Percentiles rank a stretch among this genome's conserved stretches.
phyloP scores from a whole-genome alignment of 345 rosid species.

The Eucalyptus leucophloia region DNA sequence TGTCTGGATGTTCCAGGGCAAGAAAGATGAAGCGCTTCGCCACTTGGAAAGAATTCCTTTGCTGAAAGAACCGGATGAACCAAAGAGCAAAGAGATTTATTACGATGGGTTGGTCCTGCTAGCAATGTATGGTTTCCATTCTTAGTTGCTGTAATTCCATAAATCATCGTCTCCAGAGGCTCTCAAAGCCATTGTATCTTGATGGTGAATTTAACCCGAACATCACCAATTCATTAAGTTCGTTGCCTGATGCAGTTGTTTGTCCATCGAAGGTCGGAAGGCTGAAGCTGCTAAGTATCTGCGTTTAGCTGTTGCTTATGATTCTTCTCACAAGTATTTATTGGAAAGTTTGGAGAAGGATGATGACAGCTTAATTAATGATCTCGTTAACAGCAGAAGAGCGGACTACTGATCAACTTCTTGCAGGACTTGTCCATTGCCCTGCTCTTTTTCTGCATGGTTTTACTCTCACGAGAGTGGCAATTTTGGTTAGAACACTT shows the following conservation, averaged over 20 bases:
- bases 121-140: slow-evolving; percentile 32
- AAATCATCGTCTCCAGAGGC: neutral
- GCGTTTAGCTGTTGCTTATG: slow-evolving; percentile 50
- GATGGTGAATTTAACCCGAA: neutral
- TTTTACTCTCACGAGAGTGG: neutral
- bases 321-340: slow-evolving; percentile 32
- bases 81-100: slow-evolving; percentile 62
- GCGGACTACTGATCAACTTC: slow-evolving; percentile 17
- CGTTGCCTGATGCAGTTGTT: slow-evolving; percentile 22
- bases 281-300: slow-evolving; percentile 59
- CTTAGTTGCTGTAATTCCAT: neutral
- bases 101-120: slow-evolving; percentile 56
- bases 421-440: neutral
- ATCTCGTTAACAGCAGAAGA: slow-evolving; percentile 35
- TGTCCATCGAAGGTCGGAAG: slow-evolving; percentile 43
- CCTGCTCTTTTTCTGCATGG: neutral
- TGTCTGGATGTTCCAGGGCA: slow-evolving; percentile 28
- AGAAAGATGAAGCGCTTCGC: slow-evolving; percentile 48
- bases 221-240: neutral
- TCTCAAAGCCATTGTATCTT: neutral
- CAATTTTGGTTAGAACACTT: neutral
- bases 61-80: slow-evolving; percentile 63
- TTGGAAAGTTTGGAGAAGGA: slow-evolving; percentile 58
- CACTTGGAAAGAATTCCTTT: slow-evolving; percentile 66
- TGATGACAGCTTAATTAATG: slow-evolving; percentile 14